A percentile compares a stretch with the other conserved stretches of the same genome.
Conservation (phyloP, 192 early-diverging fungal genomes). For the Podila epicladia region DNA sequence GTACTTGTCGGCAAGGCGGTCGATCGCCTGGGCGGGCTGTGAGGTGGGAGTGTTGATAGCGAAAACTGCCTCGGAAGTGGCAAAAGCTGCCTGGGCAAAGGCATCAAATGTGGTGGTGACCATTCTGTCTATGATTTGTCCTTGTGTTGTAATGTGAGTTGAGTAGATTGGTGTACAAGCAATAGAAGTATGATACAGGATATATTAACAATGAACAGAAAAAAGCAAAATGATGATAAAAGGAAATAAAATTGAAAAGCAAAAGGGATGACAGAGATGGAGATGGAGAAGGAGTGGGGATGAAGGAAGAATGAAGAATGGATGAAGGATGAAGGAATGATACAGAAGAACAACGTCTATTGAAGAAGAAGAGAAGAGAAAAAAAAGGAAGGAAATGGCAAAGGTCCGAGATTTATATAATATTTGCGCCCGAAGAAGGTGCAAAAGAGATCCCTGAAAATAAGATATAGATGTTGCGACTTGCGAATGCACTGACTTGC, state of each 20-base stretch:
- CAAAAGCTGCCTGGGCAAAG: conserved; percentile 55
- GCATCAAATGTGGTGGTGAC: conserved; percentile 48
- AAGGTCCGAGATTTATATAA: neutral
- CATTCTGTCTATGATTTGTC: conserved; percentile 40
- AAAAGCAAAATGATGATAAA: conserved; percentile 13
- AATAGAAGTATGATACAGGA: neutral
- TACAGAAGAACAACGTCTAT: conserved; percentile 7
- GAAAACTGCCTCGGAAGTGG: conserved; percentile 34
- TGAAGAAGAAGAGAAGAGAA: conserved; percentile 13
- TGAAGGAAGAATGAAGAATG: neutral
- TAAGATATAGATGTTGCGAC: conserved; percentile 1
- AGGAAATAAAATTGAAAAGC: conserved; percentile 20
- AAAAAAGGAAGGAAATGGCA: conserved; percentile 9
- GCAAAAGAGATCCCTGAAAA: neutral
- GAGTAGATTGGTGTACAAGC: neutral
- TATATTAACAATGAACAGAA: conserved; percentile 13
- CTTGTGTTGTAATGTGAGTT: neutral
- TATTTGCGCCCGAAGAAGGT: neutral
- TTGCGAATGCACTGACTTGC: no score
- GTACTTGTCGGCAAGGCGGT: conserved; percentile 34
- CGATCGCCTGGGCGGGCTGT: conserved; percentile 26
- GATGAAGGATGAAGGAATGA: conserved; percentile 2
- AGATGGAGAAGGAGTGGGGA: neutral
- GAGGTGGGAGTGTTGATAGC: conserved; percentile 41
- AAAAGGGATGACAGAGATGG: neutral